Evolutionary conservation across 768 basidiomycete genomes (phyloP).

Genomic region (Phylloporus rhodoxanthus): DNA sequence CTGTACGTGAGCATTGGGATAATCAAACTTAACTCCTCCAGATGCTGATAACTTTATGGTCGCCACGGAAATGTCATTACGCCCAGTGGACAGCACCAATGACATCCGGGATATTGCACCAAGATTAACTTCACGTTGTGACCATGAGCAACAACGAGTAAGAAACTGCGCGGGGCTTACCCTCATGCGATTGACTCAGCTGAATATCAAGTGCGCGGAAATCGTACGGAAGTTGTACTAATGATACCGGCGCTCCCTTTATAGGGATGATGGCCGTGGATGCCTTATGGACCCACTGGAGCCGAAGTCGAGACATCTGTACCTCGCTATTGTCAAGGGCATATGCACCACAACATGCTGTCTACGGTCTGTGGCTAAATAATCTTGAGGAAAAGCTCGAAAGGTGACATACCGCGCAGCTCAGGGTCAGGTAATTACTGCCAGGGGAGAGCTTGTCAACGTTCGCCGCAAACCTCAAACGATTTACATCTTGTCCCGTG

Average conservation of each 20-base stretch:
- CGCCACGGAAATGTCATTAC: constrained; percentile 56
- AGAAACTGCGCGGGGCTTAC: constrained; percentile 20
- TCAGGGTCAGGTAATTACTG: constrained; percentile 49
- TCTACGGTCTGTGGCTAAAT: constrained; percentile 31
- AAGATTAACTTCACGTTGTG: constrained; percentile 45
- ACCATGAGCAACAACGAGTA: background rate
- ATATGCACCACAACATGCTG: constrained; percentile 64
- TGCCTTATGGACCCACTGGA: constrained; percentile 58
- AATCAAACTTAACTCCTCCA: constrained; percentile 46
- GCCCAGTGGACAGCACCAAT: constrained; percentile 57
- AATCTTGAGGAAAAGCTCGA: background rate
- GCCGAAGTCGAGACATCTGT: constrained; percentile 53
- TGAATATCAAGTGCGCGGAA: constrained; percentile 55
- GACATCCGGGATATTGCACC: constrained; percentile 51
- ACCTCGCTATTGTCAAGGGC: constrained; percentile 64
- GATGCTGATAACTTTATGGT: constrained; percentile 51
- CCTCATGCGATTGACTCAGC: constrained; percentile 48
- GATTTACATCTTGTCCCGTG: constrained; percentile 56
- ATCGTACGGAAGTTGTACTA: constrained; percentile 63
- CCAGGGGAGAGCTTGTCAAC: constrained; percentile 50
- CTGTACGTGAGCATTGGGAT: constrained; percentile 36
- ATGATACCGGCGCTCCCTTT: constrained; percentile 30
- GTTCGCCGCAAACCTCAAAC: constrained; percentile 48
- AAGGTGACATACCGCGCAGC: constrained; percentile 59
- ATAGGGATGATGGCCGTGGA: constrained; percentile 14